Conservation (phyloP, 768 basidiomycete genomes). For the Boletellus ananas region DNA sequence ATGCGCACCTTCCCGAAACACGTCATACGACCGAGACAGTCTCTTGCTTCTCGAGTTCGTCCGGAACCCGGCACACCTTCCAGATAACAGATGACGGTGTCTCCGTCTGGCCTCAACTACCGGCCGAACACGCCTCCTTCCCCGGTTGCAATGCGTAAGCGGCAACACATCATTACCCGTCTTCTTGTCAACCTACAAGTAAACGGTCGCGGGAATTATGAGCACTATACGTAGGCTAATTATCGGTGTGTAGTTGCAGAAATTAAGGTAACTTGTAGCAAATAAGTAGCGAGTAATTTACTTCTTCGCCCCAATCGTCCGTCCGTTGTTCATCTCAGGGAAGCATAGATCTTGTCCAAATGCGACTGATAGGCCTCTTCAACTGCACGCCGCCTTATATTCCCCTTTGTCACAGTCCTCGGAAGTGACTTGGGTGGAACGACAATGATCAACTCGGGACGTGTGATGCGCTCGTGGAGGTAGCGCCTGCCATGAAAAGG, state of each 20-base stretch:
- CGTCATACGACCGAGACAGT: slow-evolving; percentile 22
- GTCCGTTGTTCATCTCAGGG: slow-evolving; percentile 14
- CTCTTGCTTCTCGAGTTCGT: slow-evolving; percentile 29
- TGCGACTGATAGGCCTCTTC: slow-evolving; percentile 58
- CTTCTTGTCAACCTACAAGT: not conserved
- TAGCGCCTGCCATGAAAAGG: slow-evolving; percentile 74
- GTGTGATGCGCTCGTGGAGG: slow-evolving; percentile 73
- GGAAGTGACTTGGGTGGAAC: slow-evolving; percentile 66
- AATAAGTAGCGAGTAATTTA: slow-evolving; percentile 19
- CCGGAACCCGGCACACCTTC: slow-evolving; percentile 17
- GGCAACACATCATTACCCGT: slow-evolving; percentile 3
- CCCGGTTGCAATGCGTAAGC: not conserved
- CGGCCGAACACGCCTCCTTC: not conserved
- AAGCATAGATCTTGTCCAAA: slow-evolving; percentile 56
- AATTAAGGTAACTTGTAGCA: slow-evolving; percentile 1
- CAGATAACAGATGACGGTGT: slow-evolving; percentile 21
- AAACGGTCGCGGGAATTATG: slow-evolving; percentile 5
- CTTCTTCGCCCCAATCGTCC: not conserved
- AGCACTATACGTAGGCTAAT: slow-evolving; percentile 18
- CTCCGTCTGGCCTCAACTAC: slow-evolving; percentile 2
- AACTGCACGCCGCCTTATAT: slow-evolving; percentile 72
- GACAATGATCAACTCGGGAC: slow-evolving; percentile 60
- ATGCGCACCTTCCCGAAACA: slow-evolving; percentile 15
- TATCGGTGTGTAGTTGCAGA: slow-evolving; percentile 9
- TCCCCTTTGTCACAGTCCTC: slow-evolving; percentile 77